Evolutionary conservation across 2,329 filamentous ascomycete genomes (phyloP).

Genomic region (Sphaerulina vaccinii): DNA sequence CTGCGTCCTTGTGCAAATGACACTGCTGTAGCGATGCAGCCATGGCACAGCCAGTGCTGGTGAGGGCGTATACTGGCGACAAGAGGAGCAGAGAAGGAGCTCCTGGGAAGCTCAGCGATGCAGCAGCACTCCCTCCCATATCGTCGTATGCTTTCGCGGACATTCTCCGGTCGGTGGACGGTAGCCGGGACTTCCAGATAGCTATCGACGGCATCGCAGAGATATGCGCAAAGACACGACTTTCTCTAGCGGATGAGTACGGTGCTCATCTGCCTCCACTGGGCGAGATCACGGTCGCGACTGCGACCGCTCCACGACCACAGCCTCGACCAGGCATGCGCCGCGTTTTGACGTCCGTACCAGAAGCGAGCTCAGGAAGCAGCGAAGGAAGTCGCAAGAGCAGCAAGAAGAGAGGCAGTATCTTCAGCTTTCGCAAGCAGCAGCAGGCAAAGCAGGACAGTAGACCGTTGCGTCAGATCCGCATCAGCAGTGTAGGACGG

Average conservation of each 20-base stretch:
- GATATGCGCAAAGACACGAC: slow-evolving; percentile 60
- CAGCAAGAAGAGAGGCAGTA: slow-evolving; percentile 25
- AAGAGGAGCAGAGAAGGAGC: slow-evolving; percentile 15
- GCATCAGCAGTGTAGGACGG: slow-evolving; percentile 34
- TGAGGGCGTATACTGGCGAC: slow-evolving; percentile 32
- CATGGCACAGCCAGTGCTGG: slow-evolving; percentile 46
- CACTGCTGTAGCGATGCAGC: slow-evolving; percentile 21
- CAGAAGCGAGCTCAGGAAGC: slow-evolving; percentile 50
- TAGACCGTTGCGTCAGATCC: slow-evolving; percentile 23
- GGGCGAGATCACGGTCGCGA: slow-evolving; percentile 52
- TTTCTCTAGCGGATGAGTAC: slow-evolving; percentile 63
- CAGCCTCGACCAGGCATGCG: slow-evolving; percentile 31
- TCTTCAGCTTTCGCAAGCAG: slow-evolving; percentile 29
- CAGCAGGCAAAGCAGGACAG: slow-evolving; percentile 19
- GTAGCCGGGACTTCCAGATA: slow-evolving; percentile 52
- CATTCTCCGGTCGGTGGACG: slow-evolving; percentile 42
- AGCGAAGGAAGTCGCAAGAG: slow-evolving; percentile 34
- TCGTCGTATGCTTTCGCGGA: slow-evolving; percentile 36
- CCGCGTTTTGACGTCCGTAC: slow-evolving; percentile 47
- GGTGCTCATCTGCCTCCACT: slow-evolving; percentile 61
- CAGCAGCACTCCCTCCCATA: slow-evolving; percentile 32
- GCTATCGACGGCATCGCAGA: slow-evolving; percentile 63
- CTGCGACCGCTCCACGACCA: slow-evolving; percentile 15
- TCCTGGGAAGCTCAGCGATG: slow-evolving; percentile 12
- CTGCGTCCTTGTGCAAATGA: neutral